Evolutionary conservation across 2,329 filamentous ascomycete genomes (phyloP).

Genomic region (Penicillium brasilianum): DNA sequence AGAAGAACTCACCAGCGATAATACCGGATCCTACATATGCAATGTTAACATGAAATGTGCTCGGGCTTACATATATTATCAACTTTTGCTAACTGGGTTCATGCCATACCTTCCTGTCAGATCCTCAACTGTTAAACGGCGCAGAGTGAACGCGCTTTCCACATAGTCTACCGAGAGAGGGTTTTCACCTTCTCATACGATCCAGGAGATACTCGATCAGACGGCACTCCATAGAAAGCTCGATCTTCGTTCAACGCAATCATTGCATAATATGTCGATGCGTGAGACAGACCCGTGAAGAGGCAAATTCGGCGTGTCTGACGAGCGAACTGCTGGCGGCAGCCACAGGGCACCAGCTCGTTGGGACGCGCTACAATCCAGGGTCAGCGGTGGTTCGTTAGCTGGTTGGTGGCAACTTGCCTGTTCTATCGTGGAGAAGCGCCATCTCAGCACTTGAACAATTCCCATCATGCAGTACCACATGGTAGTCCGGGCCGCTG

Average conservation of each 20-base stretch:
- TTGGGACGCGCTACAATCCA: not conserved
- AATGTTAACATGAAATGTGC: too few relatives aligned
- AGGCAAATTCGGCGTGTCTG: not conserved
- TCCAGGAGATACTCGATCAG: not conserved
- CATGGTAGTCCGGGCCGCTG: not conserved
- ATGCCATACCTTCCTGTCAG: too few relatives aligned
- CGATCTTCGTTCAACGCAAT: conserved; percentile 1
- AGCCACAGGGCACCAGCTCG: not conserved
- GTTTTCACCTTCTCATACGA: not conserved
- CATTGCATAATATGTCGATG: not conserved
- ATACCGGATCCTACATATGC: too few relatives aligned
- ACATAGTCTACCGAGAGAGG: not conserved
- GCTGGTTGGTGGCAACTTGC: not conserved
- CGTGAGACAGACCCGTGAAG: not conserved
- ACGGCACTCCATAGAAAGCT: not conserved
- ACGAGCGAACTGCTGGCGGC: not conserved
- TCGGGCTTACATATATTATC: too few relatives aligned
- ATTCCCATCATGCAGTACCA: not conserved
- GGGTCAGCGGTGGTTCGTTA: not conserved
- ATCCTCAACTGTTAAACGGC: too few relatives aligned
- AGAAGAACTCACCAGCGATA: too few relatives aligned
- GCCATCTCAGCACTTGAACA: not conserved
- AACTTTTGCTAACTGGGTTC: too few relatives aligned
- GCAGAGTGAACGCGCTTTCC: too few relatives aligned
- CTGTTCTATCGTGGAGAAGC: not conserved